A percentile compares a stretch with the other conserved stretches of the same genome.
These are phyloP conservation scores for Proteromonas lacertae DNA, from an alignment of 352 stramenopile species.

Conservation along the genomic window DNA sequence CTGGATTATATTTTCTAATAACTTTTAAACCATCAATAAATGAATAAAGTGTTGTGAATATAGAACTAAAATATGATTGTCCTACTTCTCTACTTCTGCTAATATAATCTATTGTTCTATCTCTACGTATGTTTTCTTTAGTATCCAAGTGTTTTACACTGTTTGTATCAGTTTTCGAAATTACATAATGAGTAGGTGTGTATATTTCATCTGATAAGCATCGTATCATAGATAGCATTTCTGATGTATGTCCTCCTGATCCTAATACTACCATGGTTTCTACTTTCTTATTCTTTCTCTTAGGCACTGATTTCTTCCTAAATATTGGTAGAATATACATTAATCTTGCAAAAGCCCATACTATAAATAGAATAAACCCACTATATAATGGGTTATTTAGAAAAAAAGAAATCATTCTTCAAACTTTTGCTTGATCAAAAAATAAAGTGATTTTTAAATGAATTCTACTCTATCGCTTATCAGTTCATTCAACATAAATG, in stretches of 20 bases:
- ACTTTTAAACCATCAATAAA: slow-evolving; percentile 21
- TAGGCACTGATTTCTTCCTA: too few relatives aligned
- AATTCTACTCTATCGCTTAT: too few relatives aligned
- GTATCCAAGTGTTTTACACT: not conserved
- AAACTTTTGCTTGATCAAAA: too few relatives aligned
- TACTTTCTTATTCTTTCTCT: not conserved
- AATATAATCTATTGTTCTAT: too few relatives aligned
- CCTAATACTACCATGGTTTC: not conserved
- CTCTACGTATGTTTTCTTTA: too few relatives aligned
- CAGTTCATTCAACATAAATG: too few relatives aligned
- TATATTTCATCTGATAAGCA: slow-evolving; percentile 23
- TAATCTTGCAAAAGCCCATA: too few relatives aligned
- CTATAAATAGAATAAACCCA: too few relatives aligned
- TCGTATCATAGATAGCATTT: slow-evolving; percentile 60
- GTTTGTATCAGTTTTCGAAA: slow-evolving; percentile 12
- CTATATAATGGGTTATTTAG: too few relatives aligned
- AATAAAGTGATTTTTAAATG: too few relatives aligned
- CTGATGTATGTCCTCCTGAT: slow-evolving; percentile 35
- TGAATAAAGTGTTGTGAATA: slow-evolving; percentile 32
- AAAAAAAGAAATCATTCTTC: too few relatives aligned
- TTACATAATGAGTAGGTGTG: slow-evolving; percentile 29
- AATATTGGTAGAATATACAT: too few relatives aligned
- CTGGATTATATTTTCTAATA: slow-evolving; percentile 25
- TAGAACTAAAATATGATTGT: slow-evolving; percentile 38
- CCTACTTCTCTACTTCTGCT: slow-evolving; percentile 49